A percentile compares a stretch with the other conserved stretches of the same genome.
These are phyloP conservation scores for Yarrowia porcina DNA, from an alignment of 805 yeast species.

Conservation along the genomic window DNA sequence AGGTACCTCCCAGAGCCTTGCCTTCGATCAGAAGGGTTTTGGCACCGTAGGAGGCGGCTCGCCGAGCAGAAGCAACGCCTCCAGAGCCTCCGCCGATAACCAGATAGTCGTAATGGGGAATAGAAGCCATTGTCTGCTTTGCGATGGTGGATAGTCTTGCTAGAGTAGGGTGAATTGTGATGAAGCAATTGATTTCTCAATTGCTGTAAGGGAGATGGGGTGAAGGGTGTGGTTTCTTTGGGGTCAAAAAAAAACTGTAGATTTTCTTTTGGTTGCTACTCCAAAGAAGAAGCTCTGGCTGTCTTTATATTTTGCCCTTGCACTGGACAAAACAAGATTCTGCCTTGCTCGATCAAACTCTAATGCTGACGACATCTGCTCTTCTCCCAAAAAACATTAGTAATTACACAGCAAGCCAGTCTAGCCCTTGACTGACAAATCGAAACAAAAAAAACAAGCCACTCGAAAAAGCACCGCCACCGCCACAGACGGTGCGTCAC, in stretches of 20 bases:
- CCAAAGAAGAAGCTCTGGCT: background rate
- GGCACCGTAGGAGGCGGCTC: constrained; percentile 91
- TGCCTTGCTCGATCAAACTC: background rate
- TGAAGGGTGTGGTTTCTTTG: too few species aligned
- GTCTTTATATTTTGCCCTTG: background rate
- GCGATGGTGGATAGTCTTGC: constrained; percentile 23
- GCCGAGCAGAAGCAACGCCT: constrained; percentile 97
- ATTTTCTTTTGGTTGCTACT: too few species aligned
- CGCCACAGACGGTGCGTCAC: background rate
- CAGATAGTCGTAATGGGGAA: constrained; percentile 71
- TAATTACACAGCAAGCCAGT: constrained; percentile 8
- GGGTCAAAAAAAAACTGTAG: too few species aligned
- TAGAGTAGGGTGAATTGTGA: constrained; percentile 1
- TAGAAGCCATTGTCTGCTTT: constrained; percentile 47
- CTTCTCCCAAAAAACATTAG: background rate
- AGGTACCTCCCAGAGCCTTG: constrained; percentile 87
- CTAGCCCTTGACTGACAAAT: constrained; percentile 7
- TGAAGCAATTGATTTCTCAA: constrained; percentile 15
- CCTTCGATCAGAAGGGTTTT: constrained; percentile 80
- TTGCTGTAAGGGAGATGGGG: too few species aligned
- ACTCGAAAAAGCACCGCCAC: constrained; percentile 8
- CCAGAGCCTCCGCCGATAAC: constrained; percentile 99
- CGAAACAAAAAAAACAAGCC: too few species aligned
- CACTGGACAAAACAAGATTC: too few species aligned
- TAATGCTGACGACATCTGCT: background rate